These are phyloP conservation scores for Mortierella sp. DNA, from an alignment of 371 early-diverging fungal species.

Conservation along the genomic window DNA sequence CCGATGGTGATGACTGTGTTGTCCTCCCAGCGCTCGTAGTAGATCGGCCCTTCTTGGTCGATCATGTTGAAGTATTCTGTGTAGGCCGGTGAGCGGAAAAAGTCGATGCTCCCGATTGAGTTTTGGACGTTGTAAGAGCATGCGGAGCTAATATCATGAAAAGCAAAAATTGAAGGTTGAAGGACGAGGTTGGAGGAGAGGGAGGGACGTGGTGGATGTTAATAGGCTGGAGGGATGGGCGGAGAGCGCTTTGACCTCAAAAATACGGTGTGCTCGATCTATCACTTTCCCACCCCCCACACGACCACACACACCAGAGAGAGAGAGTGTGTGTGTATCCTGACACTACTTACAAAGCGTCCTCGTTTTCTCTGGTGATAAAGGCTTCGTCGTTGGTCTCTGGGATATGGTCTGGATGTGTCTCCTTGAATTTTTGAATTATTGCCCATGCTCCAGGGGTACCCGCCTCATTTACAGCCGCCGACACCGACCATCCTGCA, in stretches of 20 bases:
- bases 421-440: constrained; percentile 23
- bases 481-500: constrained; percentile 31
- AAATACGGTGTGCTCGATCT: too few species aligned
- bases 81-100: constrained; percentile 41
- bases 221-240: too few species aligned
- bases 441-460: constrained; percentile 25
- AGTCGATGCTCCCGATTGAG: constrained; percentile 32
- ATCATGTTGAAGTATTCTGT: constrained; percentile 24
- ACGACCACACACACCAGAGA: too few species aligned
- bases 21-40: constrained; percentile 43
- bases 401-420: constrained; percentile 18
- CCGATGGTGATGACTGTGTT: constrained; percentile 34
- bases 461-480: constrained; percentile 13
- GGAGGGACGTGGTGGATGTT: neutral
- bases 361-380: constrained; percentile 18
- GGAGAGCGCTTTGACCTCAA: neutral
- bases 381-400: constrained; percentile 31
- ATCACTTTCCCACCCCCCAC: too few species aligned
- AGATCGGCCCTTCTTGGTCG: constrained; percentile 34
- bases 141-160: constrained; percentile 6
- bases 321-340: too few species aligned
- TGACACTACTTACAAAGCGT: constrained; percentile 34
- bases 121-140: constrained; percentile 40
- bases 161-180: neutral
- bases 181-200: neutral